phyloP scores from a whole-genome alignment of 2,329 filamentous ascomycete species.

The Oidium heveae region DNA sequence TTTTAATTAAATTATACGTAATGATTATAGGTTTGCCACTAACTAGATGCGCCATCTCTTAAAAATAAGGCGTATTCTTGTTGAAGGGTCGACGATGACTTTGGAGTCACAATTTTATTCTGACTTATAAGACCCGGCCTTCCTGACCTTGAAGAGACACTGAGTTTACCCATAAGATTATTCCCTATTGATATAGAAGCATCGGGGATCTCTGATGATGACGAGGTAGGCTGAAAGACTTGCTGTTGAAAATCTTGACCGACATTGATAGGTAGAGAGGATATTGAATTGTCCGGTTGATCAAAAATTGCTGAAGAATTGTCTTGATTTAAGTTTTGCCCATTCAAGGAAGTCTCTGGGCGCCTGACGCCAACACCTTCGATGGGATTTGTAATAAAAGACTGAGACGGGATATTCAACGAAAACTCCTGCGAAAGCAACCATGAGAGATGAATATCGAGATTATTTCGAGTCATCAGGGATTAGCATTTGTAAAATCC shows the following conservation, averaged over 20 bases:
- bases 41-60: conserved; percentile 6
- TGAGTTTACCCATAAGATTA: conserved; percentile 12
- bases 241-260: conserved; percentile 7
- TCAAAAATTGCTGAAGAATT: conserved; percentile 1
- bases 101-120: conserved; percentile 7
- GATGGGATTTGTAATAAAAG: conserved; percentile 1
- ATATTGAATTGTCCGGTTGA: conserved; percentile 1
- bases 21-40: neutral
- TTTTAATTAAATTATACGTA: conserved; percentile 1
- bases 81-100: conserved; percentile 8
- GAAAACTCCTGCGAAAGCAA: conserved; percentile 11
- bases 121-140: conserved; percentile 11
- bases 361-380: neutral
- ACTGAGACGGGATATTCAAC: conserved; percentile 5
- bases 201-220: conserved; percentile 4
- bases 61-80: conserved; percentile 7
- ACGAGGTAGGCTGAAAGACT: conserved; percentile 5
- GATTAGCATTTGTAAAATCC: conserved; percentile 4
- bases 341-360: neutral
- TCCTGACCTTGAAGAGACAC: conserved; percentile 8
- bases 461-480: conserved; percentile 16
- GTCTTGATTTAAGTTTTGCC: conserved; percentile 3
- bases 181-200: conserved; percentile 3
- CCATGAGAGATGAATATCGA: conserved; percentile 14
- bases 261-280: conserved; percentile 7